A percentile compares a stretch with the other conserved stretches of the same genome.
Conservation (phyloP, 495 filamentous ascomycete genomes). For the Hypomontagnella monticulosa region DNA sequence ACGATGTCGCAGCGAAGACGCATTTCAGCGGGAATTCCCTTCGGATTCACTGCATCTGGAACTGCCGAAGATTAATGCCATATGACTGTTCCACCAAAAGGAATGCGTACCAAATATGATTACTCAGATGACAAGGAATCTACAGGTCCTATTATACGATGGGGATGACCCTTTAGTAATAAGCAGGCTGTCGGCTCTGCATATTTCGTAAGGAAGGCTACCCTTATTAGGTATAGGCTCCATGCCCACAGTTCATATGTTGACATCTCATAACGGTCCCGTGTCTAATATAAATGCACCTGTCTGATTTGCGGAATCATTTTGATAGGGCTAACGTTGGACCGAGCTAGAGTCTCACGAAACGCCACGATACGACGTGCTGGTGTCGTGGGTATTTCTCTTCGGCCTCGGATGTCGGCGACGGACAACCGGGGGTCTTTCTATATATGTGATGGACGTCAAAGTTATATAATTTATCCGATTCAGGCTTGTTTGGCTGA, state of each 20-base stretch:
- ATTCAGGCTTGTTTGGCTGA: conserved; percentile 10
- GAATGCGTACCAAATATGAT: neutral
- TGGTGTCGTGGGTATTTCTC: conserved; percentile 5
- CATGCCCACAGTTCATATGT: neutral
- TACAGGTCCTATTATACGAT: neutral
- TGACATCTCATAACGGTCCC: neutral
- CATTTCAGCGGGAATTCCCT: neutral
- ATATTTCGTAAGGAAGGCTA: neutral
- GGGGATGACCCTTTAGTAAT: neutral
- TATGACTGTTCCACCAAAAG: neutral
- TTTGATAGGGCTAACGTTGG: conserved; percentile 20
- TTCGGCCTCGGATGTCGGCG: conserved; percentile 4
- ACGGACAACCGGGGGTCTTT: neutral
- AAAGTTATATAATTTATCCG: conserved; percentile 17
- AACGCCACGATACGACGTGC: conserved; percentile 1
- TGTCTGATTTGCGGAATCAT: neutral
- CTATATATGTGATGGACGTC: neutral
- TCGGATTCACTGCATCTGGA: conserved; percentile 6
- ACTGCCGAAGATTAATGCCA: conserved; percentile 5
- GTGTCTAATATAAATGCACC: neutral
- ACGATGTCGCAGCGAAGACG: neutral
- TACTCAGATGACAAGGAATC: neutral
- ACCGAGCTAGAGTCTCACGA: neutral
- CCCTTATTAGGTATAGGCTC: neutral
- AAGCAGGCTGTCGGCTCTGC: neutral